Evolutionary conservation across 208 protist species (phyloP), one percentile per base, ranked within the genome.

Genomic region (Crithidia sp.): DNA sequence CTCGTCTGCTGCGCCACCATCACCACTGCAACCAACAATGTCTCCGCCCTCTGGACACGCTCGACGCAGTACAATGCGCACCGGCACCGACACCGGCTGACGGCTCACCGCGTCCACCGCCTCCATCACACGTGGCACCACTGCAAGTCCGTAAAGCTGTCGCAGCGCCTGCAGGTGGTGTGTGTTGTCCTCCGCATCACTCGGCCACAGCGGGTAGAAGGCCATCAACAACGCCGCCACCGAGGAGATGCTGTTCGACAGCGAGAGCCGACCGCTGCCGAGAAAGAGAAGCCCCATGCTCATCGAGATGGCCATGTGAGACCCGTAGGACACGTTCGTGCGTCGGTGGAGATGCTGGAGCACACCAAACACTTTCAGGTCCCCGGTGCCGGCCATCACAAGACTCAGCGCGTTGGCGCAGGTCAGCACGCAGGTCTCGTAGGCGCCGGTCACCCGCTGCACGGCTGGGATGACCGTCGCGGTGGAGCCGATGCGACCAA

Each of bases 261-360:
- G 79, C 0, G 95, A 97, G 16, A 93, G 83, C 14, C 89, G 81
- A 12, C 96, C 96, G 37, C 88, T 95, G 37, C 98, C 98, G 10
- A 99, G 82, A 61, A 99, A 99, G 2, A 99, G 75, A 28, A 99
- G 71, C 10, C 98, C 98, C 49, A 98, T 88, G 8, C 95, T 86
- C 93, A 99, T 98, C 44, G 86, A 85, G 8, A 98, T 66, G 6
- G 96, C 89, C 96, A 99, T 98, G 81, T 99, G 95, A 39, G 85
- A 81, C 36, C 98, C 98, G 83, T 98, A 99, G 6, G 77, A 65
- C 4, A 90, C 79, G 39, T 92, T 82, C 6, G 79, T 71, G 52
- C 81, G 83, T 5, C 71, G 74, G 64, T 96, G 81, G 8, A 98
- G 64, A 17, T 77, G 82, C 52, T 91, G 86, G 36, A 99, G 69